phyloP scores from a whole-genome alignment of 345 rosid species.

The Ricinus communis region DNA sequence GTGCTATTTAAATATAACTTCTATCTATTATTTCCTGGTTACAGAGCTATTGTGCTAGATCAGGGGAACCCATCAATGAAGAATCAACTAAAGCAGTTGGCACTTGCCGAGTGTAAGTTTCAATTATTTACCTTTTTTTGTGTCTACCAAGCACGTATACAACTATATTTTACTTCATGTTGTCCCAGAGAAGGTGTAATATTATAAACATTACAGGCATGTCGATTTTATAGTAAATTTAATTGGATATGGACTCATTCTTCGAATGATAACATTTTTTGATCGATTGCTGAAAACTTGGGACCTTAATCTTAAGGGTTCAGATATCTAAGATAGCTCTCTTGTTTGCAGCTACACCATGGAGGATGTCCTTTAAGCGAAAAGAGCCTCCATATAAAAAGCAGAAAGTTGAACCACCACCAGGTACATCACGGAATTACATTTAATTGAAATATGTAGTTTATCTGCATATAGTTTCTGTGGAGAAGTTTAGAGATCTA shows the following conservation, averaged over 20 bases:
- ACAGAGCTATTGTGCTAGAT: slow-evolving; percentile 90
- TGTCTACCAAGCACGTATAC: neutral
- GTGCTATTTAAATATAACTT: neutral
- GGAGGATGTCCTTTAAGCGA: slow-evolving; percentile 56
- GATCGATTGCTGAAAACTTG: neutral
- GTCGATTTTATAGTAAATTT: neutral
- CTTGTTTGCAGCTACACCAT: slow-evolving; percentile 61
- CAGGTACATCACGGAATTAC: slow-evolving; percentile 44
- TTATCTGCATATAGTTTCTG: slow-evolving; percentile 12
- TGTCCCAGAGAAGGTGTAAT: neutral
- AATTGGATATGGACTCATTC: neutral
- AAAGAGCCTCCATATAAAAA: slow-evolving; percentile 78
- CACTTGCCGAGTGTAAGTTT: slow-evolving; percentile 75
- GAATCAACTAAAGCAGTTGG: slow-evolving; percentile 65
- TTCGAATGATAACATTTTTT: neutral
- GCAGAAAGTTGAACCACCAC: slow-evolving; percentile 74
- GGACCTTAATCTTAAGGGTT: slow-evolving; percentile 2
- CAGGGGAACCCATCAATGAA: slow-evolving; percentile 76
- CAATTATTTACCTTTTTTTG: slow-evolving; percentile 10
- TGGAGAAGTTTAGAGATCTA: slow-evolving; percentile 20
- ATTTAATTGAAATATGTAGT: neutral
- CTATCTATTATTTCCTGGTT: slow-evolving; percentile 19
- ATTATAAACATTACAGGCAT: neutral
- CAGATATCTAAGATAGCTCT: slow-evolving; percentile 15
- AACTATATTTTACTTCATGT: neutral